Evolutionary conservation across 148 eudicot species (phyloP), one percentile per base, ranked within the genome.

Genomic region (Chenopodium quinoa): DNA sequence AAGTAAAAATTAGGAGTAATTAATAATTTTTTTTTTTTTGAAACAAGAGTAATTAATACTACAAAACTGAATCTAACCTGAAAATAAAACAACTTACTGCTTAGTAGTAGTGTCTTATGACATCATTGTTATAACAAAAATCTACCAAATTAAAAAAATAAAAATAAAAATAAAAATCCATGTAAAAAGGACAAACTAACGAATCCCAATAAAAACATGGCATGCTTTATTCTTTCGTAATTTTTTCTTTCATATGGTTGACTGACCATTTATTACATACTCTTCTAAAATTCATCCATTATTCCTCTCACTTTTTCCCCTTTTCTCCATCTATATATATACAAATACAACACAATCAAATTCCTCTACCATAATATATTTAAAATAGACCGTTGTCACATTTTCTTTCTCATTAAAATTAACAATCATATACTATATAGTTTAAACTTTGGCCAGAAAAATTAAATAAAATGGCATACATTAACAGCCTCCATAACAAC

Each of bases 171-270:
- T 3, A 22, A 78, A 47, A 64, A 47, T 1, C 22, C 22, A 50
- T 13, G 7, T 14, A 11, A 63, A 73, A 76, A 80, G 75, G 82
- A 75, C 23, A 75, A 77, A 84, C 80, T 25, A 84, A 84, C 83
- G 83, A 84, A 84, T 84, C 83, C 83, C 86, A 80, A 84, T 76
- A 84, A 84, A 71, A 75, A 66, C 75, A 79, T 17, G 52, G 48
- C 83, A 62, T 80, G 83, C 80, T 40, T 64, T 62, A 58, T 73
- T 27, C 67, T 63, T 56, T 62, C 70, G 54, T 65, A 17, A 22
- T 54, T 56, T 69, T 67, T 44, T 75, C 29, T 75, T 81, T 81
- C 66, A 65, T 81, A 22, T 68, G 19, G 82, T 84, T 84, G 83
- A 80, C 80, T 80, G 83, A 60, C 74, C 78, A 78, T 83, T 44